Base-by-base conservation (phyloP, 306 rosid species). In the Delonix regia region DNA sequence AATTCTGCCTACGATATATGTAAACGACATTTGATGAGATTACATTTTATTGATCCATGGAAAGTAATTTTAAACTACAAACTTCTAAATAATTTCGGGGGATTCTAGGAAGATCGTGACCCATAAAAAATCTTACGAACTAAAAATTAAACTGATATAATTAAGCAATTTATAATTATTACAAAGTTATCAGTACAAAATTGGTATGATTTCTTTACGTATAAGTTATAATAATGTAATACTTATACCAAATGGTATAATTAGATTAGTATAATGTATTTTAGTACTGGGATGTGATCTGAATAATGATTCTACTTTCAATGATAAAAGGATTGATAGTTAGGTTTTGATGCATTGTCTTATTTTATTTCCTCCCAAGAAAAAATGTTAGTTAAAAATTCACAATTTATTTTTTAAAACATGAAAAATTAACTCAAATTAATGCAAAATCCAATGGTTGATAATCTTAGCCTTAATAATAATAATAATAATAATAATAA, bases 141-240 rank as follows among this genome's bases (percentile, higher is more conserved):
- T 52, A 19, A 42, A 48, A 15, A 15, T 16, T 3, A 48, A 48
- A 14, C 53, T 16, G 19, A 49, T 49, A 6, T 42, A 11, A 2
- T 49, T 11, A 18, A 49, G 5, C 21, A 19, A 11, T 52, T 52
- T 52, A 52, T 64, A 64, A 36, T 38, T 64, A n/a, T 38, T 64
- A 19, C 49, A 38, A 64, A 18, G 70, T n/a, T 19, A 38, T n/a
- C 45, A 7, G 2, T 34, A 63, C 18, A 27, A 33, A 63, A 9
- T 63, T 63, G 27, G 47, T 34, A 63, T n/a, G 41, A n/a, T 65
- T 39, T 65, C 71, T 65, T 65, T 38, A 39, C 51, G 51, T 51
- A 21, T 38, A 65, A 39, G 71, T 38, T 38, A 39, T 21, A 65
- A 65, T 65, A 10, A 38, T 65, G 11, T 34, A 34, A 9, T 62